Evolutionary conservation across 129 eudicot species (phyloP), one percentile per base, ranked within the genome.

Genomic region (Saposhnikovia divaricata): DNA sequence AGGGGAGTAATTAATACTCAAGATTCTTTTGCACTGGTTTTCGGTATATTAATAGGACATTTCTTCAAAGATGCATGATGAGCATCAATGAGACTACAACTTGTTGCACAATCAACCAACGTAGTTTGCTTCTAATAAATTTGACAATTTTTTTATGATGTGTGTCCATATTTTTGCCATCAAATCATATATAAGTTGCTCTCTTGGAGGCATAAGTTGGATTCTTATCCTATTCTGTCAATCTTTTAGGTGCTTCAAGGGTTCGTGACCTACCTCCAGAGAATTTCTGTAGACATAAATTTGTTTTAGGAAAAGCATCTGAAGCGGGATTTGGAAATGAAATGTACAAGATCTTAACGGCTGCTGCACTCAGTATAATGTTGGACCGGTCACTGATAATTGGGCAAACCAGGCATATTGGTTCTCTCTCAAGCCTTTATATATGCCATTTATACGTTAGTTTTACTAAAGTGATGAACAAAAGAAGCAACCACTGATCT

Each of bases 321-420:
- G 98, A 93, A 79, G 98, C 98, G 31, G 98, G 97, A 43, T 89
- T 93, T 79, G 98, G 97, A 27, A 93, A 93, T 76, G 98, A 93
- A 86, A 87, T 93, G 92, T 93, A 93, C 87, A 93, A 93, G 88
- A 86, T 93, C 72, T 74, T 93, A 72, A 93, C 91, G 2, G 98
- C 89, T 76, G 96, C 93, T 66, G 96, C 97, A 38, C 81, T 93
- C 81, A 93, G 98, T 66, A 82, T 93, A 81, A 91, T 93, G 90
- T 48, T 93, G 89, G 89, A 93, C 78, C 97, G 98, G 38, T 93
- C 98, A 42, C 86, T 93, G 76, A 91, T 93, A 70, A 93, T 93
- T 69, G 98, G 98, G 83, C 97, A 93, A 91, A 88, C 98, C 91
- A 93, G 98, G 98, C 98, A 93, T 89, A 88, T 91, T 89, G 98